Percentiles rank a stretch among this genome's conserved stretches.
These are phyloP conservation scores for Metschnikowia vanudenii DNA, from an alignment of 805 yeast genomes.

Conservation along the genomic window DNA sequence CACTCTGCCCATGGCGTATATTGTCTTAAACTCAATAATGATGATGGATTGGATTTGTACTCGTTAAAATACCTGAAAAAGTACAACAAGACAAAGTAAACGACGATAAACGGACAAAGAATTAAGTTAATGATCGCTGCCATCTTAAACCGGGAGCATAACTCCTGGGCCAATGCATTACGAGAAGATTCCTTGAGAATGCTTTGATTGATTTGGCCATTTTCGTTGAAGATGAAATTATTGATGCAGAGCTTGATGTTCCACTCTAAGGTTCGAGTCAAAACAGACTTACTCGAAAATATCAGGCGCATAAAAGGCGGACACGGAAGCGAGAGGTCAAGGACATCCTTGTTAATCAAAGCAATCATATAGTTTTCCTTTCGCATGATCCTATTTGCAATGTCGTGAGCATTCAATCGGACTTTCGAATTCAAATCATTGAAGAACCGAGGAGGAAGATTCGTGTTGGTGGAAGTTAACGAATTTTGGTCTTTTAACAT, in stretches of 20 bases:
- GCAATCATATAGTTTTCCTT: slow-evolving; percentile 94
- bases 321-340: slow-evolving; percentile 55
- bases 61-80: slow-evolving; percentile 92
- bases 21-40: slow-evolving; percentile 67
- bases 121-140: slow-evolving; percentile 85
- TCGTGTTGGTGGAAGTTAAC: slow-evolving; percentile 43
- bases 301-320: slow-evolving; percentile 17
- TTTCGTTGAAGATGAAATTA: slow-evolving; percentile 78
- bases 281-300: slow-evolving; percentile 33
- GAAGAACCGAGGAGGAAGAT: slow-evolving; percentile 26
- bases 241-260: slow-evolving; percentile 83
- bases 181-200: slow-evolving; percentile 73
- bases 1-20: slow-evolving; percentile 94
- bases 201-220: slow-evolving; percentile 74
- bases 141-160: slow-evolving; percentile 75
- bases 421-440: slow-evolving; percentile 67
- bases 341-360: slow-evolving; percentile 70
- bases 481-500: slow-evolving; percentile 78
- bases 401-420: slow-evolving; percentile 85
- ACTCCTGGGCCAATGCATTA: slow-evolving; percentile 61
- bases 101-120: slow-evolving; percentile 80
- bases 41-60: slow-evolving; percentile 81
- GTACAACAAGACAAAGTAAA: slow-evolving; percentile 77
- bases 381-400: slow-evolving; percentile 94
- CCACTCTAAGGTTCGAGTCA: slow-evolving; percentile 94